Evolutionary conservation across 371 early-diverging fungal species (phyloP), one percentile per base, ranked within the genome.

Genomic region (Dichotomocladium elegans): DNA sequence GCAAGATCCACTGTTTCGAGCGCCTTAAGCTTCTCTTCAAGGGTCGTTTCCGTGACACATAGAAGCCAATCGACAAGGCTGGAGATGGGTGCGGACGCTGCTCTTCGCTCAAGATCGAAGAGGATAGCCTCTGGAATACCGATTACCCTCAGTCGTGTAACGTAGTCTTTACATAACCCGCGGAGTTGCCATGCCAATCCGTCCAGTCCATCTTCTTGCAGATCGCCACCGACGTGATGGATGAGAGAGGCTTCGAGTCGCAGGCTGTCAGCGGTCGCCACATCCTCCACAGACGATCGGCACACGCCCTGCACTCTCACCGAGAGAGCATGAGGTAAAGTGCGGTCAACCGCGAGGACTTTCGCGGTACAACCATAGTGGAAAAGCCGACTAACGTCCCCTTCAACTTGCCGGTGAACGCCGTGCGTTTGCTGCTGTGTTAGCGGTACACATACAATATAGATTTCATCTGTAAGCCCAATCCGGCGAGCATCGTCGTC

Each of bases 1-100:
- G 79, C 81, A 5, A 82, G 44, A 42, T 88, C 82, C 4, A 59
- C 55, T 2, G 75, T 61, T 47, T 83, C 80, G 19, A 90, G 58
- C 4, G 85, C 79, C 26, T 64, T 60, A 21, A 90, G 60, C 58
- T 87, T 88, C 43, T 93, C 90, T 27, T 81, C 79, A 19, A 79
- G 57, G 3, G 82, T 71, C 1, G 82, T 57, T 40, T 88, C 90
- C 37, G 87, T 77, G 49, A 87, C 72, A 60, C 79, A 83, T 25
- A 86, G 72, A 21, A 90, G 58, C 33, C 89, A 50, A 51, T 89
- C 86, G 0, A 88, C 86, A 17, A 88, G 63, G 28, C 80, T 34
- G 5, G 58, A 19, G 10, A 55, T 29, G 4, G 55, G 43, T 22
- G 22, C n/a, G 15, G 35, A 37, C 19, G 30, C 8, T 27, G 87